Conservation (phyloP, 164 flowering plant species). For the Vitis vinifera region ASM3070453v1 NC_081814.1:2417001-2417500, state of each 20-base stretch:
- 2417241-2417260: not conserved
- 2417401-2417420: constrained; percentile 90
- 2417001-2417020: constrained; percentile 91
- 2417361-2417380: constrained; percentile 92
- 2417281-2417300: not conserved
- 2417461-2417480: constrained; percentile 94
- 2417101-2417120: constrained; percentile 87
- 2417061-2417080: constrained; percentile 85
- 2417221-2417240: not conserved
- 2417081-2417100: constrained; percentile 98
- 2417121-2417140: constrained; percentile 92
- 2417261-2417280: not conserved
- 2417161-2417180: constrained; percentile 49
- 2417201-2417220: not conserved
- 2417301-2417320: not conserved
- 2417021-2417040: constrained; percentile 68
- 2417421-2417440: constrained; percentile 83
- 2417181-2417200: constrained; percentile 6
- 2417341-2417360: constrained; percentile 76
- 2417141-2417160: constrained; percentile 98
- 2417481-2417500: constrained; percentile 96
- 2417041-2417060: constrained; percentile 84
- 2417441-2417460: constrained; percentile 82
- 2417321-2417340: constrained; percentile 75
- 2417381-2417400: constrained; percentile 92